A percentile compares a stretch with the other conserved stretches of the same genome.
phyloP scores from a whole-genome alignment of 2,329 filamentous ascomycete genomes.

The Xylariales sp. region DNA sequence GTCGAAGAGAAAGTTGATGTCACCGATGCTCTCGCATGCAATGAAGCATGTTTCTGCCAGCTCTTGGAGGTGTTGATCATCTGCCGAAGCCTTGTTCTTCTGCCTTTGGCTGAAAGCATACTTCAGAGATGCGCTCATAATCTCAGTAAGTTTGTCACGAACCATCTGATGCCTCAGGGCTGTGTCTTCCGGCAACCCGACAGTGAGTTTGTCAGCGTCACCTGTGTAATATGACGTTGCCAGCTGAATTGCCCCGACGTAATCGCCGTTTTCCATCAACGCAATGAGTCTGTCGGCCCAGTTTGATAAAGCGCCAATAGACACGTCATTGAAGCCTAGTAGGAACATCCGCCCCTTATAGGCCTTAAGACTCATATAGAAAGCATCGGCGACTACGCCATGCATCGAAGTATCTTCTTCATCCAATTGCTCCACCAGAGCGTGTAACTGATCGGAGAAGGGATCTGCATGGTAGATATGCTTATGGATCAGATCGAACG shows the following conservation, averaged over 20 bases:
- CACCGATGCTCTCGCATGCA: constrained; percentile 72
- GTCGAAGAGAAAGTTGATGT: constrained; percentile 83
- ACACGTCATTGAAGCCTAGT: constrained; percentile 88
- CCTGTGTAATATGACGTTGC: constrained; percentile 91
- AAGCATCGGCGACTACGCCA: constrained; percentile 93
- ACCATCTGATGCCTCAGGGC: constrained; percentile 73
- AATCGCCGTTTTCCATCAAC: constrained; percentile 95
- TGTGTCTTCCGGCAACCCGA: constrained; percentile 85
- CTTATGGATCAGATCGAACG: constrained; percentile 85
- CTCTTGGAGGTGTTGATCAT: constrained; percentile 63
- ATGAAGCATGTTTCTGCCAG: constrained; percentile 79
- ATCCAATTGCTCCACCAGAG: constrained; percentile 80
- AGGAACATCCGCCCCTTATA: constrained; percentile 94
- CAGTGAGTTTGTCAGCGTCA: constrained; percentile 86
- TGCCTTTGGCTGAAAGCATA: constrained; percentile 74
- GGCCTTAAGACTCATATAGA: constrained; percentile 93
- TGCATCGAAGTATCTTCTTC: constrained; percentile 88
- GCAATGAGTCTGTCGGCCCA: constrained; percentile 94
- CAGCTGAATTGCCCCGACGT: constrained; percentile 83
- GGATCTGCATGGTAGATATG: constrained; percentile 89
- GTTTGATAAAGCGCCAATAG: constrained; percentile 87
- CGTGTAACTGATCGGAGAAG: constrained; percentile 82
- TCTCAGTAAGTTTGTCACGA: constrained; percentile 82
- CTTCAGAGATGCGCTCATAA: constrained; percentile 86
- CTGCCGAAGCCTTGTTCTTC: constrained; percentile 38